Evolutionary conservation across 2,329 filamentous ascomycete genomes (phyloP).

Genomic region (Plenodomus lindquistii): DNA sequence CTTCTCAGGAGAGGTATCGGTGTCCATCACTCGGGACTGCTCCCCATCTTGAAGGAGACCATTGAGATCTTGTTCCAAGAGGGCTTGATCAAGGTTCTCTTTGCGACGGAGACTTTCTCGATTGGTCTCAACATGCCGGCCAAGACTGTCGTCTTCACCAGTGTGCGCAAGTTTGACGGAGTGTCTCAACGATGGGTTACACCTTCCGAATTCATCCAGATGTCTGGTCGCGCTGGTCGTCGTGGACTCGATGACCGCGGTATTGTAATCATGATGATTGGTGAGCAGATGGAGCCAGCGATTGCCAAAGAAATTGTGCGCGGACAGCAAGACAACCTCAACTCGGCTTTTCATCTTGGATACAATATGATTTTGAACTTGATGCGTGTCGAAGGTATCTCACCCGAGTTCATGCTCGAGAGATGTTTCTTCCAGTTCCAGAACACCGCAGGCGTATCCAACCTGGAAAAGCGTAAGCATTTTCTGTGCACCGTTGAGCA

Average conservation of each 20-base stretch:
- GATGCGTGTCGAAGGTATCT: constrained; percentile 97
- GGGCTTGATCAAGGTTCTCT: constrained; percentile 94
- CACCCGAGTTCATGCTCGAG: constrained; percentile 98
- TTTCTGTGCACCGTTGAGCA: constrained; percentile 7
- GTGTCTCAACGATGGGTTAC: constrained; percentile 79
- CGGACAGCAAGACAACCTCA: constrained; percentile 94
- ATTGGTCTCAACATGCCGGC: constrained; percentile 99
- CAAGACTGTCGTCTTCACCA: constrained; percentile 98
- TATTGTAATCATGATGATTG: constrained; percentile 99
- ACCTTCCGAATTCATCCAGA: constrained; percentile 95
- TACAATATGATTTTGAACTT: constrained; percentile 99
- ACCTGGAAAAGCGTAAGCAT: constrained; percentile 73
- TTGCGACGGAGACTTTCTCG: constrained; percentile 97
- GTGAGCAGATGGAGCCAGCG: constrained; percentile 92
- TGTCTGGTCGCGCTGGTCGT: constrained; percentile 96
- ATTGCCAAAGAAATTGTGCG: constrained; percentile 95
- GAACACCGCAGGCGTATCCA: constrained; percentile 84
- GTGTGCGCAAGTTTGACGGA: constrained; percentile 93
- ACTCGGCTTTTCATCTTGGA: constrained; percentile 95
- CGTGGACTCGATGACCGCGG: constrained; percentile 96
- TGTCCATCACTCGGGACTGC: constrained; percentile 92
- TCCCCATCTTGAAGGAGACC: constrained; percentile 96
- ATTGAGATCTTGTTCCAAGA: constrained; percentile 99
- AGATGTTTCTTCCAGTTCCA: constrained; percentile 98
- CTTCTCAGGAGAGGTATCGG: constrained; percentile 89